These are phyloP conservation scores for Mrakia blollopis DNA, from an alignment of 768 basidiomycete genomes.

Conservation along the genomic window DNA sequence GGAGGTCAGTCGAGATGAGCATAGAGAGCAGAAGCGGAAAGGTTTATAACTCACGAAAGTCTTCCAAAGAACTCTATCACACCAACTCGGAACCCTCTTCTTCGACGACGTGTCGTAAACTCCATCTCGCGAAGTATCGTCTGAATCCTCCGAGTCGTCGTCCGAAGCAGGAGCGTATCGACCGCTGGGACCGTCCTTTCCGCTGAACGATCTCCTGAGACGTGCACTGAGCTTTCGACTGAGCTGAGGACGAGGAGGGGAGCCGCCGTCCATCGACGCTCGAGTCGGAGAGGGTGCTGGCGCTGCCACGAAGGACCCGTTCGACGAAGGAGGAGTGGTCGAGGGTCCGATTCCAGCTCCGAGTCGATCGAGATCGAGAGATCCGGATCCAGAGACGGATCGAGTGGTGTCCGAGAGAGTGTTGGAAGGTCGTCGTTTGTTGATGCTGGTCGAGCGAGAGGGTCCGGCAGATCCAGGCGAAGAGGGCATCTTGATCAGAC, in stretches of 20 bases:
- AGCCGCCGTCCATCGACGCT: conserved; percentile 18
- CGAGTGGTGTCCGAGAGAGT: neutral
- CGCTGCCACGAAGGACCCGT: neutral
- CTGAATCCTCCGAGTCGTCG: conserved; percentile 28
- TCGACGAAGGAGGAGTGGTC: neutral
- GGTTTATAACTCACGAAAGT: neutral
- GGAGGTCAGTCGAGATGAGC: neutral
- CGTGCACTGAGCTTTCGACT: conserved; percentile 18
- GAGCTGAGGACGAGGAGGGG: conserved; percentile 22
- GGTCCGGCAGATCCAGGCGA: neutral
- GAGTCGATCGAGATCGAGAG: conserved; percentile 21
- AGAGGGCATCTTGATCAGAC: conserved; percentile 29
- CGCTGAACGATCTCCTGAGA: conserved; percentile 23
- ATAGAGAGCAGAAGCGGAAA: too few relatives aligned
- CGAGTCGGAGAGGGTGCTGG: neutral
- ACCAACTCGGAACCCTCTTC: conserved; percentile 26
- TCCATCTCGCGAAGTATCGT: neutral
- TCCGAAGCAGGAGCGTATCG: neutral
- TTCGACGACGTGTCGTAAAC: conserved; percentile 31
- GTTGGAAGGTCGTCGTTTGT: conserved; percentile 6
- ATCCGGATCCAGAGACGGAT: neutral
- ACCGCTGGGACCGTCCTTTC: neutral
- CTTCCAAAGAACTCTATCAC: conserved; percentile 27
- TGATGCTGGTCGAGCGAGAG: neutral
- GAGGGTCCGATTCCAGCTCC: neutral